A percentile compares a stretch with the other conserved stretches of the same genome.
Evolutionary conservation across 1,139 yeast genomes (phyloP).

Genomic region (Yamadazyma spencermartinsiae): DNA sequence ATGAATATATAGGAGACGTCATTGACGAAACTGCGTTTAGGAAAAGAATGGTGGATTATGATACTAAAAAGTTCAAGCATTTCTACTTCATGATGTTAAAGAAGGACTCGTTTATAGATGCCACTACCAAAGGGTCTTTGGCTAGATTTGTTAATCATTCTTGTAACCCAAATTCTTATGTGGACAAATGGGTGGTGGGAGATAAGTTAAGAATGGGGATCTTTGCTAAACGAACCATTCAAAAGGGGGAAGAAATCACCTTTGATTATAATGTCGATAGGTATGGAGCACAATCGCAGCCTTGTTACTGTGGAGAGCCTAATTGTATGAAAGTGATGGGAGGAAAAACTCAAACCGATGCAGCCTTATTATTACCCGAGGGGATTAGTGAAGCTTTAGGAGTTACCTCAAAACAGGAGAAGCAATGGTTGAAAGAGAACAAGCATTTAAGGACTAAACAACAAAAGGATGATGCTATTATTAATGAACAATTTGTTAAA

Average conservation of each 20-base stretch:
- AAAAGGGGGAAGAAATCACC: constrained; percentile 86
- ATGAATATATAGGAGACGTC: constrained; percentile 94
- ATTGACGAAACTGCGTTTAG: constrained; percentile 75
- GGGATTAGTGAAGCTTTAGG: constrained; percentile 85
- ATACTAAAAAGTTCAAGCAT: constrained; percentile 69
- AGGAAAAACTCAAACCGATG: constrained; percentile 94
- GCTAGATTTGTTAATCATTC: constrained; percentile 95
- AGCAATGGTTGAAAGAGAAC: constrained; percentile 64
- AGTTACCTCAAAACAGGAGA: constrained; percentile 59
- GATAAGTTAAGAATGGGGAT: constrained; percentile 92
- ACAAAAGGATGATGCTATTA: constrained; percentile 57
- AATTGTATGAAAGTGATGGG: constrained; percentile 94
- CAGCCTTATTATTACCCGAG: constrained; percentile 81
- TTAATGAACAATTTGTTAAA: constrained; percentile 65
- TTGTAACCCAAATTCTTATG: constrained; percentile 90
- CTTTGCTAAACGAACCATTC: constrained; percentile 74
- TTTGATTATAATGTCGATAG: constrained; percentile 96
- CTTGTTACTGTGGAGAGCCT: constrained; percentile 91
- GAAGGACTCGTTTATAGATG: constrained; percentile 90
- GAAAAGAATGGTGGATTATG: constrained; percentile 72
- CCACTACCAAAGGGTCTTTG: constrained; percentile 82
- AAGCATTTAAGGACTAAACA: constrained; percentile 46
- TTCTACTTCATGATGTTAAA: constrained; percentile 98
- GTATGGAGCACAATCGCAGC: constrained; percentile 92
- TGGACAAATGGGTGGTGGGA: constrained; percentile 97